Evolutionary conservation across 2,329 filamentous ascomycete genomes (phyloP).

Genomic region (Diaporthe destruens): DNA sequence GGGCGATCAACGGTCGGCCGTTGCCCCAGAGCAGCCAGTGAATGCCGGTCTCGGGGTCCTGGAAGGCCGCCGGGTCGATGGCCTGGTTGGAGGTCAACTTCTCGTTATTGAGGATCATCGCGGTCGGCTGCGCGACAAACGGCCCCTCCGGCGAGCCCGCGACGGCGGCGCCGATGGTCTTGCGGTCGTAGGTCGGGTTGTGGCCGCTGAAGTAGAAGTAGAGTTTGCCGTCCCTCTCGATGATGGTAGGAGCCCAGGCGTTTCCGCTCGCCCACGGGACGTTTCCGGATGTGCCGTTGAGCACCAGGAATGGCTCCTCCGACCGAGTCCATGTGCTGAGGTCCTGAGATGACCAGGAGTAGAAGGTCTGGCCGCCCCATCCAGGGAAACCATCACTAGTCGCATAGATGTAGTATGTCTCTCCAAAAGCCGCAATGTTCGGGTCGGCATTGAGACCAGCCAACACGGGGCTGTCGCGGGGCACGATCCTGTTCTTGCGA

Average conservation of each 20-base stretch:
- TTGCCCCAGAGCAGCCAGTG: conserved; percentile 75
- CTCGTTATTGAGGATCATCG: conserved; percentile 68
- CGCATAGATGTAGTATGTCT: conserved; percentile 61
- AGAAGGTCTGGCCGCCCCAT: conserved; percentile 61
- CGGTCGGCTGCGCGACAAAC: conserved; percentile 65
- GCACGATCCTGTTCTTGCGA: neutral
- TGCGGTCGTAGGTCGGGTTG: conserved; percentile 65
- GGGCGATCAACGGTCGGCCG: conserved; percentile 55
- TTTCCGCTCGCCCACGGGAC: conserved; percentile 76
- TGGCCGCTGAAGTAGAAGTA: conserved; percentile 72
- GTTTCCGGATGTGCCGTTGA: conserved; percentile 61
- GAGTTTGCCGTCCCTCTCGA: conserved; percentile 70
- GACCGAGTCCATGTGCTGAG: conserved; percentile 55
- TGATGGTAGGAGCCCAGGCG: conserved; percentile 76
- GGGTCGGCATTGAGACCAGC: conserved; percentile 59
- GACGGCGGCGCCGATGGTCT: conserved; percentile 73
- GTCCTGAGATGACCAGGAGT: conserved; percentile 60
- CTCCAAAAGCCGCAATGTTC: conserved; percentile 58
- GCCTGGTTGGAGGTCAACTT: conserved; percentile 54
- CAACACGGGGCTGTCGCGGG: conserved; percentile 51
- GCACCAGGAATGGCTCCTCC: conserved; percentile 56
- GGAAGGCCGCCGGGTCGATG: conserved; percentile 73
- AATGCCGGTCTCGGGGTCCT: conserved; percentile 67
- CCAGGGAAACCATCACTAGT: conserved; percentile 60
- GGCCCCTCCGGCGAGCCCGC: conserved; percentile 69